A percentile compares a stretch with the other conserved stretches of the same genome.
These are phyloP conservation scores for Globisporangium mamillatum DNA, from an alignment of 352 stramenopile genomes.

Conservation along the genomic window DNA sequence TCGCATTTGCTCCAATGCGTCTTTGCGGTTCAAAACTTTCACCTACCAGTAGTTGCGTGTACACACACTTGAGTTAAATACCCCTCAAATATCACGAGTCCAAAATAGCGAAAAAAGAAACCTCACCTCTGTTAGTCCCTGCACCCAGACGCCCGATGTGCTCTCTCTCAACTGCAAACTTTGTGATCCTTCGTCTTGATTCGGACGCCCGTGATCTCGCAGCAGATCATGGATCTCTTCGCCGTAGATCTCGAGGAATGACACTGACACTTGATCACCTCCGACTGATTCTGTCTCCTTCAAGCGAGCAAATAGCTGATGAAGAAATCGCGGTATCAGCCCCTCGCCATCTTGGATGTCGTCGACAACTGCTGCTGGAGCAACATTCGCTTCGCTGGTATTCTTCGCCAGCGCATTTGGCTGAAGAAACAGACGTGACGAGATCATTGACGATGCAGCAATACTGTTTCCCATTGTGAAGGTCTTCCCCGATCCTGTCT, in stretches of 20 bases:
- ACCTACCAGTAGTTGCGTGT: slow-evolving; percentile 28
- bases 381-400: neutral
- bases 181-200: slow-evolving; percentile 32
- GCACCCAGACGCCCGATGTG: slow-evolving; percentile 70
- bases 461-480: slow-evolving; percentile 82
- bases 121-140: slow-evolving; percentile 68
- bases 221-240: slow-evolving; percentile 97
- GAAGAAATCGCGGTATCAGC: slow-evolving; percentile 82
- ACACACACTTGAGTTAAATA: neutral
- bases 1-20: slow-evolving; percentile 79
- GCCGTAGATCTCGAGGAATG: slow-evolving; percentile 96
- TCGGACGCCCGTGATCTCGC: slow-evolving; percentile 30
- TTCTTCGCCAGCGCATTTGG: slow-evolving; percentile 11
- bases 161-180: slow-evolving; percentile 70
- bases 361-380: slow-evolving; percentile 4
- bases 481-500: slow-evolving; percentile 84
- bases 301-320: slow-evolving; percentile 67
- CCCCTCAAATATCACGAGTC: neutral
- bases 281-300: slow-evolving; percentile 25
- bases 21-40: slow-evolving; percentile 42
- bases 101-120: neutral
- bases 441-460: slow-evolving; percentile 35
- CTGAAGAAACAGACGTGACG: slow-evolving; percentile 33
- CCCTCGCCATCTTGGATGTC: slow-evolving; percentile 56
- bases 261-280: slow-evolving; percentile 66